Evolutionary conservation across 768 basidiomycete species (phyloP), one percentile per base, ranked within the genome.

Genomic region (Tulasnella sp.): DNA sequence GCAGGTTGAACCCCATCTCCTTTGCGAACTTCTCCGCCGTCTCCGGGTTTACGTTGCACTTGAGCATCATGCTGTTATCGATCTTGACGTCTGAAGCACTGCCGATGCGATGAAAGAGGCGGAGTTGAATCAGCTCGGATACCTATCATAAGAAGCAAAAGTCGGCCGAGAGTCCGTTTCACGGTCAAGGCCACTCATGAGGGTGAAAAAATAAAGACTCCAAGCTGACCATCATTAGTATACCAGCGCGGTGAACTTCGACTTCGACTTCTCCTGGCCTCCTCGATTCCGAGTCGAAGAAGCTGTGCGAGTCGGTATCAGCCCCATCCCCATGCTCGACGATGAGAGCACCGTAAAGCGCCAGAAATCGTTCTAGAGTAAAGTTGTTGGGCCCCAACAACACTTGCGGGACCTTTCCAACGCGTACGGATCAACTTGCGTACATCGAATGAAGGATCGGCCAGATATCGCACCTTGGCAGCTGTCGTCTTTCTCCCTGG

Each of bases 331-430:
- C 62, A 45, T 53, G 53, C 66, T 88, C 89, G 64, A 88, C 84
- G 11, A 90, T 64, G 1, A 96, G 70, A 0, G 82, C 78, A 1
- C 87, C 89, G 1, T 92, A 75, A 53, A 93, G 85, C 0, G 87
- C 90, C 2, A 88, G 66, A 55, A 94, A 71, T 29, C 92, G 73
- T 65, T 93, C 92, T 1, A 92, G 69, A 0, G 85, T 80, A 66
- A 93, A 93, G 1, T 83, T 70, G 31, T 78, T 74, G 2, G 92
- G 91, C 1, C 92, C 91, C 2, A 87, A 71, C 3, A 92, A 76
- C n/a, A 83, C 74, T 65, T 90, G 87, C 1, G 90, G 80, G 15
- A 84, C 73, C 85, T 88, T 42, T 25, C 17, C 5, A 1, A 3
- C 21, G 19, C 41, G 22, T 4, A 61, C 60, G 42, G 61, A 52